These are phyloP conservation scores for Xylaria acuta DNA, from an alignment of 495 filamentous ascomycete species.

Conservation along the genomic window DNA sequence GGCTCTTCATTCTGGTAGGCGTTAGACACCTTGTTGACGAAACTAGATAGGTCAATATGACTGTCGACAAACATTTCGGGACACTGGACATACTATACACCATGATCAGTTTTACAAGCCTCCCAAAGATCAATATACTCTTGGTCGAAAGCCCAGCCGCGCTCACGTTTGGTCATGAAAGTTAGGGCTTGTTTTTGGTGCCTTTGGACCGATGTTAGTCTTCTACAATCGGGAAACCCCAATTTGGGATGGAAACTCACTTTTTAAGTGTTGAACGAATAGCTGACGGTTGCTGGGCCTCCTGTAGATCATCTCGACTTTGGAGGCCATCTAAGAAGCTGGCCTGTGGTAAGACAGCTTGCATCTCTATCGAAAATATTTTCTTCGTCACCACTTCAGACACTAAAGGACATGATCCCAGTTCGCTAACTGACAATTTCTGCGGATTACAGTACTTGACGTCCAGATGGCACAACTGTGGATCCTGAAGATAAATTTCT, in stretches of 20 bases:
- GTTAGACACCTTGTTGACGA: background rate
- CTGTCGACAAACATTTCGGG: no score
- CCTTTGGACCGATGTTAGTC: background rate
- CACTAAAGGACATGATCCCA: background rate
- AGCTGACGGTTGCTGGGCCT: background rate
- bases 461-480: background rate
- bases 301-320: background rate
- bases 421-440: background rate
- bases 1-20: background rate
- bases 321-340: background rate
- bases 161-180: background rate
- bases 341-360: background rate
- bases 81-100: background rate
- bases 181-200: conserved; percentile 4
- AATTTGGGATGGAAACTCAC: no score
- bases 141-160: background rate
- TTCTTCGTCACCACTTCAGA: background rate
- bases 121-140: background rate
- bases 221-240: no score
- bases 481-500: background rate
- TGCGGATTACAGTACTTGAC: background rate
- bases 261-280: background rate
- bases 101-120: background rate
- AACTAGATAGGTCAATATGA: background rate
- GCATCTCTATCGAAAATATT: background rate